Percentiles rank a stretch among this genome's conserved stretches.
Conservation (phyloP, 345 rosid species). For the Hibiscus syriacus region DNA sequence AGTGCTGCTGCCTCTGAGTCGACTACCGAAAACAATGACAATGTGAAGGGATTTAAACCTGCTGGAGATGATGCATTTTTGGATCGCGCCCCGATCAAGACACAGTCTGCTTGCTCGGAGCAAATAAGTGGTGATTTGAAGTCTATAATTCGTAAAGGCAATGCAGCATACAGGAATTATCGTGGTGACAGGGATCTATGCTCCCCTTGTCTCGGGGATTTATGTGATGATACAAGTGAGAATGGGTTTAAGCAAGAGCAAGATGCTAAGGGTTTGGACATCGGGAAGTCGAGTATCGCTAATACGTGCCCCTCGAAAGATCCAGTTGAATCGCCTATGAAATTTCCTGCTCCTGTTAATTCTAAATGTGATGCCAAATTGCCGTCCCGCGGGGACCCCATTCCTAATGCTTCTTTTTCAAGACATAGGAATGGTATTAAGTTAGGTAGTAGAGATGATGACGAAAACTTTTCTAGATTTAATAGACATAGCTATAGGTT, state of each 20-base stretch:
- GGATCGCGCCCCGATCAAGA: constrained; percentile 22
- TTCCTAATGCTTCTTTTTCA: constrained; percentile 34
- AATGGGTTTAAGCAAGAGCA: constrained; percentile 20
- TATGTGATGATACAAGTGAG: constrained; percentile 21
- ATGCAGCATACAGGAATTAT: constrained; percentile 11
- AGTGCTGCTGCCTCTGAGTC: constrained; percentile 27
- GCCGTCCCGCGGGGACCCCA: constrained; percentile 20
- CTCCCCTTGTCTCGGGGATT: constrained; percentile 25
- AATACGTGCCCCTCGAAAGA: constrained; percentile 27
- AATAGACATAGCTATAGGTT: constrained; percentile 39
- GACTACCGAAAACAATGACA: constrained; percentile 17
- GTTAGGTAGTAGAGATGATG: constrained; percentile 69
- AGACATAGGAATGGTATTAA: constrained; percentile 41
- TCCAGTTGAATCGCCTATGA: constrained; percentile 23
- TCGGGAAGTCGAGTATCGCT: constrained; percentile 22
- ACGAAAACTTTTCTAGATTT: constrained; percentile 53
- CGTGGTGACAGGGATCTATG: constrained; percentile 19
- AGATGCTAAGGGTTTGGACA: constrained; percentile 22
- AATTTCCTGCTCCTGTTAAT: constrained; percentile 27
- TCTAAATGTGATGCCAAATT: constrained; percentile 30
- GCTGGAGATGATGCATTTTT: constrained; percentile 25
- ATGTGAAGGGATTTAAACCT: constrained; percentile 17
- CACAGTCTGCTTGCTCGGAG: constrained; percentile 21
- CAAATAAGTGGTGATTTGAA: constrained; percentile 18
- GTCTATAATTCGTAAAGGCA: too few species aligned